phyloP scores from a whole-genome alignment of 140 eudicot genomes.

The Oenanthe javanica region DNA sequence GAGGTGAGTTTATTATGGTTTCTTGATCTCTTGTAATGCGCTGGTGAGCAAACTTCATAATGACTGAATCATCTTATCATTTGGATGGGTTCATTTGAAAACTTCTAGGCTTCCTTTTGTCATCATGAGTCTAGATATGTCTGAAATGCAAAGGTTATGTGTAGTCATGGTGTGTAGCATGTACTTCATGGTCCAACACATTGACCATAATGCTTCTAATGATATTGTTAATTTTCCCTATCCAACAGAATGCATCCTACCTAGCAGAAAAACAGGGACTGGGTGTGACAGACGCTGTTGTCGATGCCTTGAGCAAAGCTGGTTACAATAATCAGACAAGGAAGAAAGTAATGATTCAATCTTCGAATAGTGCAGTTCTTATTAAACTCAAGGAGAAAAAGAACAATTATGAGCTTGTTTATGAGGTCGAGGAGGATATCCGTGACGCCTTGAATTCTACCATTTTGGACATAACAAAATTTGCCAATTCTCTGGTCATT shows the following conservation, averaged over 20 bases:
- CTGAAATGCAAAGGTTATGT: neutral
- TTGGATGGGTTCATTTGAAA: neutral
- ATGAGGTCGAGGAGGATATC: slow-evolving; percentile 5
- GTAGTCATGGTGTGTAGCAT: neutral
- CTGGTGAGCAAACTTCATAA: neutral
- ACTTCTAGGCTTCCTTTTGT: neutral
- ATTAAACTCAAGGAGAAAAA: neutral
- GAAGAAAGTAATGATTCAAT: slow-evolving; percentile 1
- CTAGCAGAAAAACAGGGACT: slow-evolving; percentile 61
- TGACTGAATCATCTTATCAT: neutral
- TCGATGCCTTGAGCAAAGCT: slow-evolving; percentile 4
- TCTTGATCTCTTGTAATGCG: neutral
- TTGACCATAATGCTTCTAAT: slow-evolving; percentile 3
- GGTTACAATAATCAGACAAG: slow-evolving; percentile 6
- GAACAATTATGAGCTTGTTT: slow-evolving; percentile 1
- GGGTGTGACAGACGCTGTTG: slow-evolving; percentile 42
- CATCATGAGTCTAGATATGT: neutral
- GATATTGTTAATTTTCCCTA: neutral
- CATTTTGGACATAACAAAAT: slow-evolving; percentile 3
- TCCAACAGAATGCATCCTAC: slow-evolving; percentile 70
- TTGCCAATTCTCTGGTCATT: neutral
- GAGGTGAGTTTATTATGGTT: slow-evolving; percentile 50
- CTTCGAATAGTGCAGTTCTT: neutral
- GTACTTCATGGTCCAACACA: neutral
- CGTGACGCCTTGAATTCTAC: slow-evolving; percentile 5